Base-by-base conservation (phyloP, 2,329 filamentous ascomycete genomes). In the Pseudocercospora pini-densiflorae region DNA sequence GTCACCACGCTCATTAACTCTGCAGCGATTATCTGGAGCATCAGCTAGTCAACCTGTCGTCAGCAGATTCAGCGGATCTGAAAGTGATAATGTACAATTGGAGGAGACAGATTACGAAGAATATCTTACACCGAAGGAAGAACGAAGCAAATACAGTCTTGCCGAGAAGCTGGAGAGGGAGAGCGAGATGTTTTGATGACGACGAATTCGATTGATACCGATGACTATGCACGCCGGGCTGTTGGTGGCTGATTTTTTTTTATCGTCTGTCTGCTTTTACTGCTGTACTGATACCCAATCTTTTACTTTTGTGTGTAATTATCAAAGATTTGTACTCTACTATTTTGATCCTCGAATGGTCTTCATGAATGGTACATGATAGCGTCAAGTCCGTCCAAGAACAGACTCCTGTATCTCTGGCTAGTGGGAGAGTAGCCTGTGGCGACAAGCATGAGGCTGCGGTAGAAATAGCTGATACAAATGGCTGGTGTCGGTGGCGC, bases 101-200 rank as follows among this genome's bases (percentile, higher is more conserved):
- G 55, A 60, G 31, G 63, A 57, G n/a, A 65, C 65, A 40, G 73
- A 74, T 4, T 69, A 74, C 29, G 71, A 75, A 29, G 68, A 61
- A n/a, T 76, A 75, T 57, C 65, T 61, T 36, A 77, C 75, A 8
- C 75, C 76, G 5, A 54, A 59, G 10, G 76, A 77, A 65, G 74
- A 74, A 65, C 64, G 68, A n/a, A 72, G 65, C 21, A 67, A 66
- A 33, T 71, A 66, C 54, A 66, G 59, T 33, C 65, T 73, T 24
- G 69, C 64, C 2, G 59, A 64, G 29, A 61, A 65, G 51, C 54
- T 57, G 19, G 64, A 64, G 19, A 24, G 59, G 21, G 68, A 71
- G 21, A 69, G 59, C 16, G 67, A 69, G 47, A 74, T 74, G 71
- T 74, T 74, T 62, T 74, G 66, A 73, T 58, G 9, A 58, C 31